Evolutionary conservation across 345 rosid species (phyloP).

Genomic region (Acer negundo): DNA sequence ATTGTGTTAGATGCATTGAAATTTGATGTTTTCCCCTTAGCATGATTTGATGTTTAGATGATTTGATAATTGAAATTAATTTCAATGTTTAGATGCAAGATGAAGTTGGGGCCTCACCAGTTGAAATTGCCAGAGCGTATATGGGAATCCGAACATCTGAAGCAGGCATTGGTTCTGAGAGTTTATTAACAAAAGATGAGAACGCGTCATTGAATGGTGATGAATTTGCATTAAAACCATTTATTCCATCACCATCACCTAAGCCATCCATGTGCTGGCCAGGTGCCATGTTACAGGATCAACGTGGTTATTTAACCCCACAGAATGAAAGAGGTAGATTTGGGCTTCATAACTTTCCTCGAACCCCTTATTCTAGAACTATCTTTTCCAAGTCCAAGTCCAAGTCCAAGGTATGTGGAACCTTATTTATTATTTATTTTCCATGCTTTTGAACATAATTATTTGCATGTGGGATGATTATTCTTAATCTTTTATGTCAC

Average conservation of each 20-base stretch:
- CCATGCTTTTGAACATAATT: slow-evolving; percentile 8
- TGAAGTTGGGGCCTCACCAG: slow-evolving; percentile 66
- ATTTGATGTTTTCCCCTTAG: neutral
- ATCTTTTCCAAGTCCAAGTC: slow-evolving; percentile 53
- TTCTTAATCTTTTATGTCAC: slow-evolving; percentile 16
- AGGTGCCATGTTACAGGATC: slow-evolving; percentile 74
- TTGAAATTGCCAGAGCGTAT: slow-evolving; percentile 82
- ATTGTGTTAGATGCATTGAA: neutral
- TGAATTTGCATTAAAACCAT: slow-evolving; percentile 45
- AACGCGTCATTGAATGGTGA: slow-evolving; percentile 31
- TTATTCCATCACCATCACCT: slow-evolving; percentile 48
- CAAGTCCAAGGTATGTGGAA: slow-evolving; percentile 28
- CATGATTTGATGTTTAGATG: slow-evolving; percentile 1
- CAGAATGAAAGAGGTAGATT: slow-evolving; percentile 60
- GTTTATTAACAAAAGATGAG: slow-evolving; percentile 47
- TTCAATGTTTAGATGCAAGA: slow-evolving; percentile 33
- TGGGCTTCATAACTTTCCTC: slow-evolving; percentile 63
- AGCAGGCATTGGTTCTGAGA: slow-evolving; percentile 45
- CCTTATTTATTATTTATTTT: neutral
- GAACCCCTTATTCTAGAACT: slow-evolving; percentile 83
- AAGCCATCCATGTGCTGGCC: slow-evolving; percentile 80
- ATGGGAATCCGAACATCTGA: slow-evolving; percentile 61
- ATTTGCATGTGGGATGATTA: slow-evolving; percentile 2
- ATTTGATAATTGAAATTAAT: slow-evolving; percentile 7
- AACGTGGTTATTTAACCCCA: slow-evolving; percentile 58